Evolutionary conservation across 2,329 filamentous ascomycete genomes (phyloP).

Genomic region (Didymella lethalis): DNA sequence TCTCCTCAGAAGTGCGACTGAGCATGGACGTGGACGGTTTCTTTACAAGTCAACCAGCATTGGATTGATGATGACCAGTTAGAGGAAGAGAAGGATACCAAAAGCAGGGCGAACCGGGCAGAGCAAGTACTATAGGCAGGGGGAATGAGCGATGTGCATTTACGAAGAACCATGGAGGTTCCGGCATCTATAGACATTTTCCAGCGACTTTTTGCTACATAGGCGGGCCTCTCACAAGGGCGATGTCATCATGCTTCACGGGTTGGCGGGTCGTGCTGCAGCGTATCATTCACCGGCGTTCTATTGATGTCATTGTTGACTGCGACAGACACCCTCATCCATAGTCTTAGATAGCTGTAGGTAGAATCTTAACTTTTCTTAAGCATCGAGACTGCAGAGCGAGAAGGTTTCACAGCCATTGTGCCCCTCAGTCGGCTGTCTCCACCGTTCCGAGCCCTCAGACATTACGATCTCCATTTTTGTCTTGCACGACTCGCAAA

Average conservation of each 20-base stretch:
- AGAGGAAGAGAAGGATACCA: constrained; percentile 40
- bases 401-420: neutral
- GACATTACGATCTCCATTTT: neutral
- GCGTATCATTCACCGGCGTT: constrained; percentile 46
- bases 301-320: constrained; percentile 23
- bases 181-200: constrained; percentile 49
- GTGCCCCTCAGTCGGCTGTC: neutral
- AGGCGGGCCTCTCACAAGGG: constrained; percentile 20
- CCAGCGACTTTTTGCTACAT: constrained; percentile 26
- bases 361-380: constrained; percentile 28
- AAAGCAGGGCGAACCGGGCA: constrained; percentile 18
- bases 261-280: constrained; percentile 24
- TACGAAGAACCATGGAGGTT: constrained; percentile 29
- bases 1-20: neutral
- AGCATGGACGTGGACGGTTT: constrained; percentile 18
- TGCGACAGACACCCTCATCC: constrained; percentile 22
- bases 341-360: constrained; percentile 40
- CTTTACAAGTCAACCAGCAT: constrained; percentile 37
- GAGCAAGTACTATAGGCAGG: constrained; percentile 9
- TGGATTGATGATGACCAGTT: constrained; percentile 29
- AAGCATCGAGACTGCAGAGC: neutral
- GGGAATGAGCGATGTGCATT: constrained; percentile 33
- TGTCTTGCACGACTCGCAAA: neutral
- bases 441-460: neutral
- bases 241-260: constrained; percentile 14